Evolutionary conservation across 768 basidiomycete species (phyloP).

Genomic region (Crepidotus variabilis): DNA sequence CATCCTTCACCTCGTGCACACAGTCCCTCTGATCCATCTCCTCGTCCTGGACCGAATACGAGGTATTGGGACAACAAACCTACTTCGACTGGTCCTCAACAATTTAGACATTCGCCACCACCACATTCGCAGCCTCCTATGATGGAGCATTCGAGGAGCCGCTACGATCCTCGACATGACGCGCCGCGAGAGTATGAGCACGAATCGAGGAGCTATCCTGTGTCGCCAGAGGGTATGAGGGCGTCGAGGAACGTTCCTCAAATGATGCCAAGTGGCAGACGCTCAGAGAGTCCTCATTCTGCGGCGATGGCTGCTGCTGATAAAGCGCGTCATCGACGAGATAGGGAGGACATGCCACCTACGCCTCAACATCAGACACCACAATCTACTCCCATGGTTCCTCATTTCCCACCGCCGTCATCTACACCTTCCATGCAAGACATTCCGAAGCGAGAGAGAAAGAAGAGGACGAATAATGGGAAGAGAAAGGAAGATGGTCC

Average conservation of each 20-base stretch:
- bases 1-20: slow-evolving; percentile 36
- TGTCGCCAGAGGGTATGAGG: slow-evolving; percentile 43
- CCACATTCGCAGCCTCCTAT: slow-evolving; percentile 27
- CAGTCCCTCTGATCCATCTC: slow-evolving; percentile 62
- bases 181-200: slow-evolving; percentile 44
- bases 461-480: slow-evolving; percentile 38
- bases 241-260: slow-evolving; percentile 22
- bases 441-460: slow-evolving; percentile 54
- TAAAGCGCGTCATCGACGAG: slow-evolving; percentile 42
- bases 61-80: slow-evolving; percentile 66
- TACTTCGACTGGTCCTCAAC: slow-evolving; percentile 26
- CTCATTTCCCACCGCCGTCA: slow-evolving; percentile 18
- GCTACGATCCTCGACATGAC: slow-evolving; percentile 66
- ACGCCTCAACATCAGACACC: slow-evolving; percentile 10
- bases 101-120: slow-evolving; percentile 27
- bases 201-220: slow-evolving; percentile 36
- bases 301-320: slow-evolving; percentile 27
- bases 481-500: slow-evolving; percentile 15
- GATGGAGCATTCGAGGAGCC: slow-evolving; percentile 41
- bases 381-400: slow-evolving; percentile 1
- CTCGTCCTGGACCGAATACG: slow-evolving; percentile 40
- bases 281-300: slow-evolving; percentile 59
- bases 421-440: slow-evolving; percentile 30
- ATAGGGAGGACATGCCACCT: slow-evolving; percentile 36
- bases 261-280: slow-evolving; percentile 32